Evolutionary conservation across 352 stramenopile genomes (phyloP).

Genomic region (Phytophthora aleatoria): DNA sequence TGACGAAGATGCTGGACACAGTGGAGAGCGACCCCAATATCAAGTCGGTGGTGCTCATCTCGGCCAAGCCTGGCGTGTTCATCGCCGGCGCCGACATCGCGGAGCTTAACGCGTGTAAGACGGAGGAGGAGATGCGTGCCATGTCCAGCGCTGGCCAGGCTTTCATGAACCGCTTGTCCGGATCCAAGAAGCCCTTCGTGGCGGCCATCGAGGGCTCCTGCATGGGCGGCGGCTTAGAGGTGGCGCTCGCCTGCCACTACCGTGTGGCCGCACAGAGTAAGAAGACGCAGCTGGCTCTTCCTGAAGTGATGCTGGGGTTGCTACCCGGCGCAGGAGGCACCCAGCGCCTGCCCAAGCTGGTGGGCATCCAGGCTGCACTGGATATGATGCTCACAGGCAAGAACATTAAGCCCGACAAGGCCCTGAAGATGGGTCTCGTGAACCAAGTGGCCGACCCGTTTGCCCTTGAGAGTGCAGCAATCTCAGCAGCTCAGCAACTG

Average conservation of each 20-base stretch:
- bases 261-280: slow-evolving; percentile 94
- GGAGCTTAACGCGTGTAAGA: slow-evolving; percentile 90
- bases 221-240: slow-evolving; percentile 97
- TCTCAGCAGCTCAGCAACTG: slow-evolving; percentile 89
- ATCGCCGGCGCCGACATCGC: slow-evolving; percentile 98
- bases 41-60: slow-evolving; percentile 98
- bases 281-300: slow-evolving; percentile 96
- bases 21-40: slow-evolving; percentile 91
- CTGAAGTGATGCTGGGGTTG: slow-evolving; percentile 97
- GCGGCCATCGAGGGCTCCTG: slow-evolving; percentile 97
- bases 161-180: slow-evolving; percentile 91
- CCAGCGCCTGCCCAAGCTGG: slow-evolving; percentile 94
- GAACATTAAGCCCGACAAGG: slow-evolving; percentile 95
- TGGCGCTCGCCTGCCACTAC: slow-evolving; percentile 98
- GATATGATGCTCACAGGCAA: slow-evolving; percentile 99
- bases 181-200: slow-evolving; percentile 95
- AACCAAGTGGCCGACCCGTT: slow-evolving; percentile 93
- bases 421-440: slow-evolving; percentile 97
- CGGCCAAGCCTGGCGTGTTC: slow-evolving; percentile 96
- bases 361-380: slow-evolving; percentile 93
- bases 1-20: slow-evolving; percentile 85
- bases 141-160: slow-evolving; percentile 93
- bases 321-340: slow-evolving; percentile 98
- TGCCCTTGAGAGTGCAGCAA: slow-evolving; percentile 92
- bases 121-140: slow-evolving; percentile 92